These are phyloP conservation scores for Dactylellina haptotyla DNA, from an alignment of 2,329 filamentous ascomycete species.

Conservation along the genomic window DNA sequence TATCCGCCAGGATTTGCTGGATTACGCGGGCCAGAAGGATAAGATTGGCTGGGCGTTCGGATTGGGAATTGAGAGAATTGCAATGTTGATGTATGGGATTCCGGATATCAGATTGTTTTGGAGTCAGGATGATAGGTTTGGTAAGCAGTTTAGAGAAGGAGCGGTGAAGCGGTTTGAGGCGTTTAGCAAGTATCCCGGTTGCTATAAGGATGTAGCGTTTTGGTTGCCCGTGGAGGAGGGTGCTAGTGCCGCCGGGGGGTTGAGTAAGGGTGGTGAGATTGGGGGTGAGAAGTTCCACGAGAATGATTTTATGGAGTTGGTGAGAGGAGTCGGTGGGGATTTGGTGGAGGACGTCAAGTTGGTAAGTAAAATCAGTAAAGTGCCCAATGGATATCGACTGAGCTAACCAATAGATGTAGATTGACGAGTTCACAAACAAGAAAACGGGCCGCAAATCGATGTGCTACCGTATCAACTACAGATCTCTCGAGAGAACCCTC, in stretches of 20 bases:
- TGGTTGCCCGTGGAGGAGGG: constrained; percentile 71
- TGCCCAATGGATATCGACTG: neutral
- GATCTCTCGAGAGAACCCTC: constrained; percentile 88
- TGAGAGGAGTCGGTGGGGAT: constrained; percentile 83
- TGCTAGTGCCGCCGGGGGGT: constrained; percentile 56
- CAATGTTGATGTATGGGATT: constrained; percentile 96
- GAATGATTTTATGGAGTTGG: constrained; percentile 97
- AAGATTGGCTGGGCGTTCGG: constrained; percentile 95
- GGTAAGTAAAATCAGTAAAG: constrained; percentile 61
- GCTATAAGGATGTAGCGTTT: constrained; percentile 92
- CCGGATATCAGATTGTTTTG: constrained; percentile 97
- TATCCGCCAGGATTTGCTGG: constrained; percentile 81
- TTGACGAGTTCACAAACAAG: constrained; percentile 86
- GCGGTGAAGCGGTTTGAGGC: constrained; percentile 75
- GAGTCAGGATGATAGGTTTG: constrained; percentile 84
- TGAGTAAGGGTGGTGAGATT: constrained; percentile 59
- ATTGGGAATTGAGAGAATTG: constrained; percentile 90
- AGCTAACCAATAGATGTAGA: constrained; percentile 27
- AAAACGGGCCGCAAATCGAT: constrained; percentile 83
- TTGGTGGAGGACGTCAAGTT: constrained; percentile 86
- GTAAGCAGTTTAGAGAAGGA: constrained; percentile 77
- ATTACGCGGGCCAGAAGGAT: constrained; percentile 71
- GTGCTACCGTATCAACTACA: constrained; percentile 93
- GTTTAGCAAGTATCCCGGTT: constrained; percentile 90
- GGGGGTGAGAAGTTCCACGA: constrained; percentile 75